A percentile compares a stretch with the other conserved stretches of the same genome.
Conservation (phyloP, 768 basidiomycete genomes). For the Russula foetens region DNA sequence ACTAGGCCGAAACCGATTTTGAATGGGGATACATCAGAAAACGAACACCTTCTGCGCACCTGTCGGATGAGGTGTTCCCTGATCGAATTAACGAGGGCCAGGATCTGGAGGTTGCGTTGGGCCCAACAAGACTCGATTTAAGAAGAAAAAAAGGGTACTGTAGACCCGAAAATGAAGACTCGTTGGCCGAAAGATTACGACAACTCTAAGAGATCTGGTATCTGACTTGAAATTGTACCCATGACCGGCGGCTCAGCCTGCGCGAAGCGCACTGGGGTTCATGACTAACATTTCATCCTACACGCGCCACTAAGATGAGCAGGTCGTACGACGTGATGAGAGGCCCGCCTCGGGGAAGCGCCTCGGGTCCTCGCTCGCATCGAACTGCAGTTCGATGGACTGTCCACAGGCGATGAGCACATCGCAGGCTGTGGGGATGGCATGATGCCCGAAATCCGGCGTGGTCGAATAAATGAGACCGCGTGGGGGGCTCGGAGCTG, state of each 20-base stretch:
- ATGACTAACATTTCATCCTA: conserved; percentile 32
- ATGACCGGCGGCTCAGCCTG: neutral
- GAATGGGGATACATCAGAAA: neutral
- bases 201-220: conserved; percentile 36
- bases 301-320: conserved; percentile 34
- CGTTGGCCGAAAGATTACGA: conserved; percentile 40
- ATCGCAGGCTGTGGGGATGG: conserved; percentile 41
- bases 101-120: conserved; percentile 32
- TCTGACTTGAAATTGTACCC: conserved; percentile 43
- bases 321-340: conserved; percentile 34
- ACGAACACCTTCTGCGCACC: conserved; percentile 36
- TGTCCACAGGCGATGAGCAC: conserved; percentile 28
- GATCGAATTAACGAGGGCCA: conserved; percentile 44
- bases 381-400: conserved; percentile 32
- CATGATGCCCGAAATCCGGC: conserved; percentile 40
- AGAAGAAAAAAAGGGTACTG: neutral
- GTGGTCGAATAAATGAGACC: conserved; percentile 35
- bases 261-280: conserved; percentile 6
- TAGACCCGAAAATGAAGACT: conserved; percentile 35
- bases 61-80: conserved; percentile 72
- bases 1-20: conserved; percentile 56
- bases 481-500: neutral
- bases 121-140: conserved; percentile 3
- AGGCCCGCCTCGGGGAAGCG: conserved; percentile 36
- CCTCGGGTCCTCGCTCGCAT: conserved; percentile 36